phyloP scores from a whole-genome alignment of 2,329 filamentous ascomycete genomes.

The Didymella pomorum region DNA sequence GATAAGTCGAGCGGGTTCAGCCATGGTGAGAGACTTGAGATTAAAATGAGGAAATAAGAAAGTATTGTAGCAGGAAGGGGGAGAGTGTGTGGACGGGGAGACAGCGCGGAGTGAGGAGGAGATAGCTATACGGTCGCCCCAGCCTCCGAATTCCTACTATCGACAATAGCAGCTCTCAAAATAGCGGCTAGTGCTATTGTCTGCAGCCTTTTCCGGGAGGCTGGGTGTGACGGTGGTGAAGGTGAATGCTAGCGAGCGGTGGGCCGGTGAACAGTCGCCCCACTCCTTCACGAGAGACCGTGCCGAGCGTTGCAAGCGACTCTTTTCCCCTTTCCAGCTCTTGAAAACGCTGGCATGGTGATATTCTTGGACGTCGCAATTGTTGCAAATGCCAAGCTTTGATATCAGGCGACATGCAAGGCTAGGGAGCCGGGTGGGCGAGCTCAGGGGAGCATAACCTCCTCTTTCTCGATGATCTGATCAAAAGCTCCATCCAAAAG shows the following conservation, averaged over 20 bases:
- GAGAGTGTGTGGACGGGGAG: not conserved
- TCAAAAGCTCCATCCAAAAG: not conserved
- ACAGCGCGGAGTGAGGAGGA: not conserved
- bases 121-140: not conserved
- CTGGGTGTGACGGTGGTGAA: conserved; percentile 23
- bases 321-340: not conserved
- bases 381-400: conserved; percentile 1
- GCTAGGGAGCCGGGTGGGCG: not conserved
- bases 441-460: not conserved
- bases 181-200: not conserved
- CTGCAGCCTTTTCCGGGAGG: not conserved
- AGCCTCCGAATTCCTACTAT: not conserved
- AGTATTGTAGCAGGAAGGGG: not conserved
- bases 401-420: conserved; percentile 6
- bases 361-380: not conserved
- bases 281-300: not conserved
- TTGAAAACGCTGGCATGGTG: not conserved
- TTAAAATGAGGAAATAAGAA: not conserved
- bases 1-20: conserved; percentile 33
- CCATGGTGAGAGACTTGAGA: conserved; percentile 25
- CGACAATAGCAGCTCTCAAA: not conserved
- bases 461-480: not conserved
- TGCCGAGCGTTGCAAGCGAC: not conserved
- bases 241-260: conserved; percentile 19
- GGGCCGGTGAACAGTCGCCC: conserved; percentile 7